Evolutionary conservation across 2,329 filamentous ascomycete genomes (phyloP), one percentile per base, ranked within the genome.

Genomic region (Arthrobotrys musiformis): DNA sequence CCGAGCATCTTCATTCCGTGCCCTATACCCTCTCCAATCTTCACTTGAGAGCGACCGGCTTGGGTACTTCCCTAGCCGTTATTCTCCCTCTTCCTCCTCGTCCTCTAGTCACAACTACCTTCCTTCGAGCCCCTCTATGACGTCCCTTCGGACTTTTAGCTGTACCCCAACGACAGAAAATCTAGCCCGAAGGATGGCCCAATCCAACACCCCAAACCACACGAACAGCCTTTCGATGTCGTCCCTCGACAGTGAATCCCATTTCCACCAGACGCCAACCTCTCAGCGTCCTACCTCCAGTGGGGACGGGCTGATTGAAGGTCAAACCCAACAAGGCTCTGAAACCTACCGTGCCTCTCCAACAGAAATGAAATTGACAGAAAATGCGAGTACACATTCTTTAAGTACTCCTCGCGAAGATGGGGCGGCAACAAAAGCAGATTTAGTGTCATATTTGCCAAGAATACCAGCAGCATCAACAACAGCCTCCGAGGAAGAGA

Each of bases 141-240:
- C 40, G 8, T 40, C n/a, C 8, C 63, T 75, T 52, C 54, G 63
- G 7, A 63, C 17, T 28, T 58, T 68, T 40, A 75, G 52, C 22
- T 75, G 63, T 33, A 75, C 70, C 26, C 70, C 70, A 33, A 75
- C 70, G 61, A 75, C 70, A 5, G 70, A 75, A 35, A 75, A 75
- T n/a, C 19, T 75, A 33, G 70, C 62, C 42, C 62, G 62, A 30
- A 74, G 70, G 26, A 74, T 74, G 70, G 44, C 48, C 33, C 46
- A 62, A n/a, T 37, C 62, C 11, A n/a, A 54, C 35, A 13, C 30
- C 22, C 33, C 62, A 35, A 40, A 37, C 33, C 56, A 62, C 11
- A 28, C 44, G 24, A 19, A 30, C 3, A 63, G 19, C 52, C 54
- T 30, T 22, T 63, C 63, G 3, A 13, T 22, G n/a, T 54, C 63